Percentiles rank a stretch among this genome's conserved stretches.
Conservation (phyloP, 768 basidiomycete genomes). For the Amanita phalloides region DNA sequence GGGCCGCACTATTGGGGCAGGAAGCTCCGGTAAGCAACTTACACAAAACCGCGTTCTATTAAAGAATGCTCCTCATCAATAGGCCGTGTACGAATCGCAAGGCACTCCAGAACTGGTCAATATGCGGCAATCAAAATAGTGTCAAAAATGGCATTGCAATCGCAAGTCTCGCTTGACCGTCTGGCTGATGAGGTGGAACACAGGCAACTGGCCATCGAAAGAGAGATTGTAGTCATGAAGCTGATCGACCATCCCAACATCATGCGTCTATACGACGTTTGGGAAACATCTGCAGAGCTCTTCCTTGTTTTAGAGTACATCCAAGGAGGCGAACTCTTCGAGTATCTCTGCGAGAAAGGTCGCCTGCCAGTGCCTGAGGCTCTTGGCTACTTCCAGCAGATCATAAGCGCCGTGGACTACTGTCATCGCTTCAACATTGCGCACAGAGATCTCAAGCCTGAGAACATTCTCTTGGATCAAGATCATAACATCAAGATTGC, state of each 20-base stretch:
- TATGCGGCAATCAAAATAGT: slow-evolving; percentile 95
- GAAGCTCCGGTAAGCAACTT: slow-evolving; percentile 49
- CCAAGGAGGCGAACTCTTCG: slow-evolving; percentile 91
- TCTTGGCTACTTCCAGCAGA: slow-evolving; percentile 83
- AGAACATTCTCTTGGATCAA: slow-evolving; percentile 81
- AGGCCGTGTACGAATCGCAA: slow-evolving; percentile 88
- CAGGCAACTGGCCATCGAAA: slow-evolving; percentile 70
- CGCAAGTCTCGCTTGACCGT: slow-evolving; percentile 56
- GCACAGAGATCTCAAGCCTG: slow-evolving; percentile 91
- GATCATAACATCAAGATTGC: slow-evolving; percentile 88
- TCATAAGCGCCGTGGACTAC: slow-evolving; percentile 85
- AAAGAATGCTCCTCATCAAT: background rate
- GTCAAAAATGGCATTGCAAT: slow-evolving; percentile 60
- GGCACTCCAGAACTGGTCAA: slow-evolving; percentile 80
- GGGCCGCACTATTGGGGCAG: slow-evolving; percentile 75
- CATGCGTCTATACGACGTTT: slow-evolving; percentile 91
- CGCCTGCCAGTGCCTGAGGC: slow-evolving; percentile 63
- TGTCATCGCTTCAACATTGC: slow-evolving; percentile 93
- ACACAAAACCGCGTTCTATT: slow-evolving; percentile 6
- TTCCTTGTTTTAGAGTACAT: slow-evolving; percentile 93
- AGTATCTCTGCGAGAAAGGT: slow-evolving; percentile 77
- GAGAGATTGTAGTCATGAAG: slow-evolving; percentile 97
- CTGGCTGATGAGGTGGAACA: slow-evolving; percentile 70
- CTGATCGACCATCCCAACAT: slow-evolving; percentile 93
- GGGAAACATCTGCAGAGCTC: slow-evolving; percentile 85